Evolutionary conservation across 2,329 filamentous ascomycete species (phyloP), one percentile per base, ranked within the genome.

Genomic region (Fusarium drepaniforme): DNA sequence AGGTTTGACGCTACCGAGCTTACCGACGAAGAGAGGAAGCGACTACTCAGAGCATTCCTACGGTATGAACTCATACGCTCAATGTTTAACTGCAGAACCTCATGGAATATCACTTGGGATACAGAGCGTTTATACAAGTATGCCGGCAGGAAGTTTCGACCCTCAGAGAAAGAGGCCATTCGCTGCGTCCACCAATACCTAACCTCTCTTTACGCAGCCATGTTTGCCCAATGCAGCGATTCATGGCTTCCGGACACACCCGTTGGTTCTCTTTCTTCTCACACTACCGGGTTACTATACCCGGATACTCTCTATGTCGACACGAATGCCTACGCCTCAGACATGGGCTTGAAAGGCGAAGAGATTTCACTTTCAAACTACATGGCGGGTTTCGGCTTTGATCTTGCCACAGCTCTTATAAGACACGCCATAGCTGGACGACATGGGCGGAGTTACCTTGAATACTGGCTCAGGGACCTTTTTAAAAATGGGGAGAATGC

Each of bases 151-250:
- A 18, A 6, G 25, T 13, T 62, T 12, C 16, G 38, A 37, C 33
- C 11, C 16, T n/a, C 42, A 38, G 49, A 68, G n/a, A 2, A 18
- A 15, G 40, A 70, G 33, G 58, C 64, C 2, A 3, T 74, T 18
- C 8, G 15, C 2, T 73, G 73, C 56, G 70, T 71, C 12, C n/a
- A 66, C 5, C 2, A 6, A 7, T 75, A 74, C 51, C 1, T 69
- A 6, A 6, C 12, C 3, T 71, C 67, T 28, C 64, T 74, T n/a
- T 71, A 75, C 42, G 67, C 61, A 3, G 69, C 70, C 5, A 51
- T 75, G n/a, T 67, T 69, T 21, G 65, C 69, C 9, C 70, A 71
- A 1, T 74, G 72, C 21, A 25, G 38, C 35, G 44, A 70, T 56
- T 59, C 69, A 3, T 73, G 71, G 72, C 60, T 75, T 4, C 72